Conservation (phyloP, 495 filamentous ascomycete genomes). For the Annulohypoxylon nitens region DNA sequence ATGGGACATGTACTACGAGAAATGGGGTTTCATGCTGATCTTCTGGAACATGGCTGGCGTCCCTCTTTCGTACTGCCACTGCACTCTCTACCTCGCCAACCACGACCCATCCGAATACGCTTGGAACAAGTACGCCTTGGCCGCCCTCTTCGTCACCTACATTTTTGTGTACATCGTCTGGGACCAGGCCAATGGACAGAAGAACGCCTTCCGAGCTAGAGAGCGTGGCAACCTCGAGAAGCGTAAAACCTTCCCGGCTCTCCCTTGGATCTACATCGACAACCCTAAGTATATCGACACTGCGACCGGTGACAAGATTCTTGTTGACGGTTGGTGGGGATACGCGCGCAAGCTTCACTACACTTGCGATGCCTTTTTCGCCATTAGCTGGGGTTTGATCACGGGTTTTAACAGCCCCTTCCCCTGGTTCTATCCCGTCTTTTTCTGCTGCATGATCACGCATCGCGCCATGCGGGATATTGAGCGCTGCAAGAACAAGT, state of each 20-base stretch:
- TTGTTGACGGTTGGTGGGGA: conserved; percentile 94
- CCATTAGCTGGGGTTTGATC: conserved; percentile 70
- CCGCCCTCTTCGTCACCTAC: conserved; percentile 76
- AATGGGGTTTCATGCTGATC: conserved; percentile 99
- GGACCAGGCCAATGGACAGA: conserved; percentile 93
- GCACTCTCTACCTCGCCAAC: conserved; percentile 92
- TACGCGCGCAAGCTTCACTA: conserved; percentile 97
- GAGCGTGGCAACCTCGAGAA: conserved; percentile 79
- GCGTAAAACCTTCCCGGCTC: conserved; percentile 91
- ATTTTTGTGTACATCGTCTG: conserved; percentile 92
- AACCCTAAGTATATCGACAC: conserved; percentile 91
- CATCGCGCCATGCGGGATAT: conserved; percentile 92
- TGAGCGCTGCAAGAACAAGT: conserved; percentile 84
- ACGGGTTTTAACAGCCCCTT: conserved; percentile 80
- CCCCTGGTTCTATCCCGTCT: conserved; percentile 97
- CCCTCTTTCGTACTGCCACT: conserved; percentile 96
- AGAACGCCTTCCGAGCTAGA: conserved; percentile 89
- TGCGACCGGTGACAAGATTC: conserved; percentile 80
- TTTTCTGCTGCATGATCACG: conserved; percentile 91
- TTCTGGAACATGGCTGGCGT: conserved; percentile 99
- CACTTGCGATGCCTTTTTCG: conserved; percentile 88
- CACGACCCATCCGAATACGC: conserved; percentile 85
- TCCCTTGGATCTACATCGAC: conserved; percentile 87
- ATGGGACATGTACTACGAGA: conserved; percentile 99
- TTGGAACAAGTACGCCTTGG: conserved; percentile 77